phyloP scores from a whole-genome alignment of 2,329 filamentous ascomycete species.

The Chaetomium sp. region DNA sequence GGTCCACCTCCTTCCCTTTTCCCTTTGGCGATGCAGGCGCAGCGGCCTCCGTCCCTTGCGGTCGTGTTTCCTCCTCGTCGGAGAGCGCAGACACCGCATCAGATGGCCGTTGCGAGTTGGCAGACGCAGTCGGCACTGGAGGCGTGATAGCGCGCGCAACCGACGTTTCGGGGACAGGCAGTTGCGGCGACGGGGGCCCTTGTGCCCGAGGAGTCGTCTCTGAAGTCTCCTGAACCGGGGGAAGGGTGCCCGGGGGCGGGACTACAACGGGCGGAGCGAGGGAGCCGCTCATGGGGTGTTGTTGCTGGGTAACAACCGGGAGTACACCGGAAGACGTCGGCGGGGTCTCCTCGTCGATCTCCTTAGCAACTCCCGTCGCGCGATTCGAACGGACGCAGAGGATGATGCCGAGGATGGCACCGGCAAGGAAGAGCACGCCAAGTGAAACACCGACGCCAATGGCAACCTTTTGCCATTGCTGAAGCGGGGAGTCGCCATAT shows the following conservation, averaged over 20 bases:
- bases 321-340: neutral
- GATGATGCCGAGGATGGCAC: conserved; percentile 4
- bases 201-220: neutral
- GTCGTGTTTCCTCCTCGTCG: neutral
- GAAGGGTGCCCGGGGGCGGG: conserved; percentile 5
- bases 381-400: conserved; percentile 12
- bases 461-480: conserved; percentile 15
- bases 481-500: neutral
- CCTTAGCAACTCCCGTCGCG: conserved; percentile 1
- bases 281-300: neutral
- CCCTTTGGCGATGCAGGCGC: conserved; percentile 2
- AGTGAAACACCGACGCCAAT: conserved; percentile 18
- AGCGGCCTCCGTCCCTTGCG: neutral
- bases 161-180: conserved; percentile 7
- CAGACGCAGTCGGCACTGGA: neutral
- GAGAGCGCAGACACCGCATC: conserved; percentile 12
- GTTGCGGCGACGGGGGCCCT: conserved; percentile 6
- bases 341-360: conserved; percentile 8
- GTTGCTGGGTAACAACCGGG: neutral
- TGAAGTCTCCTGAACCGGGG: conserved; percentile 11
- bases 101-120: conserved; percentile 6
- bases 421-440: conserved; percentile 13
- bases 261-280: neutral
- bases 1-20: conserved; percentile 10
- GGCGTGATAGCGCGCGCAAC: neutral